A percentile compares a stretch with the other conserved stretches of the same genome.
Conservation (phyloP, 2,329 filamentous ascomycete genomes). For the Monilinia aucupariae region DNA sequence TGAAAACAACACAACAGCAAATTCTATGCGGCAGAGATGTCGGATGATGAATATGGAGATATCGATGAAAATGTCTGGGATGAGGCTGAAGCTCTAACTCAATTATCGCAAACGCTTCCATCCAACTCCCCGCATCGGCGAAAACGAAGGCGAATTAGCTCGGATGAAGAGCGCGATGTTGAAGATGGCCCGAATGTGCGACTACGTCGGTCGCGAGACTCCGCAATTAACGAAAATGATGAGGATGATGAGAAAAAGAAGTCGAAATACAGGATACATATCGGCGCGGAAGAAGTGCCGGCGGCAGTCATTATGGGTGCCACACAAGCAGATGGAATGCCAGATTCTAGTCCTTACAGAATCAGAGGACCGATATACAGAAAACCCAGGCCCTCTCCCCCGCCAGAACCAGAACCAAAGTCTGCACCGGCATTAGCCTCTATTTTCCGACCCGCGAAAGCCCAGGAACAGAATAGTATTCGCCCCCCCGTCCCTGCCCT, state of each 20-base stretch:
- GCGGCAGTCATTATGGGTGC: conserved; percentile 29
- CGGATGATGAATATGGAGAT: conserved; percentile 18
- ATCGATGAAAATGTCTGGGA: conserved; percentile 15
- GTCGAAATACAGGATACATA: conserved; percentile 33
- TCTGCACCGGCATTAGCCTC: not conserved
- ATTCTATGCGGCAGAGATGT: conserved; percentile 3
- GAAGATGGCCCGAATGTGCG: not conserved
- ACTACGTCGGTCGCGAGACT: conserved; percentile 21
- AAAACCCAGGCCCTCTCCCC: conserved; percentile 36
- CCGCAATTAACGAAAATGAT: conserved; percentile 19
- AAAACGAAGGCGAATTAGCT: conserved; percentile 16
- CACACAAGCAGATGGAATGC: conserved; percentile 33
- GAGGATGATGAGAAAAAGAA: conserved; percentile 28
- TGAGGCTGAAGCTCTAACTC: conserved; percentile 16
- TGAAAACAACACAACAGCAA: not conserved
- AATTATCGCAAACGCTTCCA: conserved; percentile 17
- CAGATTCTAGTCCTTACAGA: conserved; percentile 44
- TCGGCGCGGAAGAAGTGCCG: conserved; percentile 27
- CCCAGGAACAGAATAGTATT: conserved; percentile 16
- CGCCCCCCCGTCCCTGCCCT: conserved; percentile 13
- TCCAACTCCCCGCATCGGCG: conserved; percentile 1
- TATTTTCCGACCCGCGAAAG: conserved; percentile 12
- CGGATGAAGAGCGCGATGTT: not conserved
- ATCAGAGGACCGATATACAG: conserved; percentile 48
- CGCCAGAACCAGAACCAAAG: conserved; percentile 17